Percentiles rank a stretch among this genome's conserved stretches.
Evolutionary conservation across 345 rosid genomes (phyloP).

Genomic region (Stellera chamaejasme): DNA sequence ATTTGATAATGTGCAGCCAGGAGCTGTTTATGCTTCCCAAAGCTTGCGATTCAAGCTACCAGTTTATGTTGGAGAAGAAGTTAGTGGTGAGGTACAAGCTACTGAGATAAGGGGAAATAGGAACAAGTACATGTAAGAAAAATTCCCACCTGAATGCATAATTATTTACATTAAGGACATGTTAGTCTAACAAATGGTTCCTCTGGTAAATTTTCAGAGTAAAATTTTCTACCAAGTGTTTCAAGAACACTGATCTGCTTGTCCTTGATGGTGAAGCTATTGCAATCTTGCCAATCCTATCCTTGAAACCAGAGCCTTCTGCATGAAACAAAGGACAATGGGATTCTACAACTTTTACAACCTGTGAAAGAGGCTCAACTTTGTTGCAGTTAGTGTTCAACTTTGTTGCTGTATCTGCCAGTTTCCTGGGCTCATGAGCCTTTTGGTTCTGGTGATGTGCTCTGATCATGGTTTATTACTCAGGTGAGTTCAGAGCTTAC

Average conservation of each 20-base stretch:
- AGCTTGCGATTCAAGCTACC: slow-evolving; percentile 72
- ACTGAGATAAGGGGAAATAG: slow-evolving; percentile 43
- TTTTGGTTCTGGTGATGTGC: no score
- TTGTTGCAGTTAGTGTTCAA: no score
- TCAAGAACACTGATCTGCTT: slow-evolving; percentile 44
- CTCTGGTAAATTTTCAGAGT: slow-evolving; percentile 28
- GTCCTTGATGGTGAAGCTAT: slow-evolving; percentile 75
- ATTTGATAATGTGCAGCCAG: slow-evolving; percentile 38
- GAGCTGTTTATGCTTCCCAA: slow-evolving; percentile 81
- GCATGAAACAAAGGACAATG: not conserved
- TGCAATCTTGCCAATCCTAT: slow-evolving; percentile 47
- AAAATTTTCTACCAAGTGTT: slow-evolving; percentile 72
- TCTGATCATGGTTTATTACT: no score
- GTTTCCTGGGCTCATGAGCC: no score
- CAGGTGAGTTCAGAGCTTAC: no score
- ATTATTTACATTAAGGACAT: no score
- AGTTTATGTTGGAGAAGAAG: slow-evolving; percentile 61
- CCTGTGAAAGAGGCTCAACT: no score
- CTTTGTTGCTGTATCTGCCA: no score
- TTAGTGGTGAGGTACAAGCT: slow-evolving; percentile 49
- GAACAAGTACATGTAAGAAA: slow-evolving; percentile 53
- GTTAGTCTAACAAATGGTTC: no score
- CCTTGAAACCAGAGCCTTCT: slow-evolving; percentile 13
- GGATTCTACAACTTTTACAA: no score
- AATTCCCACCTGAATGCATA: not conserved